Conservation (phyloP, 805 yeast species). For the Myxozyma geophila region DNA sequence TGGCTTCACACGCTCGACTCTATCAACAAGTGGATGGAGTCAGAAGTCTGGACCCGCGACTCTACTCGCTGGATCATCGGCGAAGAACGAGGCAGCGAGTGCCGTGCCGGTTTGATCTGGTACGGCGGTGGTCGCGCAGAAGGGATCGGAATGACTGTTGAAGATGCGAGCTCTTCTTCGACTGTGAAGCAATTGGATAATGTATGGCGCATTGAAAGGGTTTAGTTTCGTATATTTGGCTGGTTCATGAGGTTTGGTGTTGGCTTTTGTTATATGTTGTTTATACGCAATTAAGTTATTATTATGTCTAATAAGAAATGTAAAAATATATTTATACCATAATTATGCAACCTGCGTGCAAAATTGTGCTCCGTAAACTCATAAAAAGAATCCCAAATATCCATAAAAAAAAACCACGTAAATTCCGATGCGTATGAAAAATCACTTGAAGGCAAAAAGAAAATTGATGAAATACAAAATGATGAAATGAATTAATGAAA, state of each 20-base stretch:
- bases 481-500: too few relatives aligned
- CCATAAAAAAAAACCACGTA: too few relatives aligned
- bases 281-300: not conserved
- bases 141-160: slow-evolving; percentile 9
- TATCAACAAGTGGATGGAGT: slow-evolving; percentile 26
- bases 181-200: not conserved
- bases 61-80: slow-evolving; percentile 30
- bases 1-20: slow-evolving; percentile 31
- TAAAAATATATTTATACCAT: too few relatives aligned
- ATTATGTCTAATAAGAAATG: too few relatives aligned
- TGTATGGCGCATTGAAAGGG: not conserved
- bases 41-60: not conserved
- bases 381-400: too few relatives aligned
- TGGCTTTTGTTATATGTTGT: not conserved
- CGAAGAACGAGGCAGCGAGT: slow-evolving; percentile 30
- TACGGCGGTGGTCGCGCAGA: slow-evolving; percentile 37
- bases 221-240: not conserved
- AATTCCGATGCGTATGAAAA: too few relatives aligned
- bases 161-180: not conserved
- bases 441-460: too few relatives aligned
- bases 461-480: too few relatives aligned
- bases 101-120: slow-evolving; percentile 38
- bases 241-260: not conserved
- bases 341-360: too few relatives aligned
- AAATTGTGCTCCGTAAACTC: too few relatives aligned